Base-by-base conservation (phyloP, 1,284 basidiomycete genomes). In the Schizophyllum commune region DNA sequence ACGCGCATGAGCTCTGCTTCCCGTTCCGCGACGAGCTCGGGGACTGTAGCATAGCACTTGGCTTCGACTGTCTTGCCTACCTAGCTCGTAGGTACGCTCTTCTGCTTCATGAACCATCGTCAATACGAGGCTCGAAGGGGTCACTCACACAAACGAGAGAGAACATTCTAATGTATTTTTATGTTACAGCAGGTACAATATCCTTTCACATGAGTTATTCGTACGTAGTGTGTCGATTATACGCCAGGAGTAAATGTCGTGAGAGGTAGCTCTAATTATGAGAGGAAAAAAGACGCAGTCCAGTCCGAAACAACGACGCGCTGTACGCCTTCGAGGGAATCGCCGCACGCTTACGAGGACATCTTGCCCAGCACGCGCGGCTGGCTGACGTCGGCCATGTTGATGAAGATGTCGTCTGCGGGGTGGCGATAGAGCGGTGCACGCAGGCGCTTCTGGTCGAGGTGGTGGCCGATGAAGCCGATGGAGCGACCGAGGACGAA, bases 401-500 rank as follows among this genome's bases (percentile, higher is more conserved):
- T 90, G 80, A 89, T 89, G 73, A 90, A 90, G 76, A 91, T 90
- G 70, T 91, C 89, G 72, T 92, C 89, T 4, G 91, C 90, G 63
- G 92, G 92, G 75, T 94, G 92, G 68, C 94, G 88, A 85, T 96
- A 96, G 58, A 97, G 81, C 56, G 92, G 92, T 62, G 93, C 93
- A 70, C 91, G 89, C 71, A 96, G 85, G 68, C 94, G 84, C 84
- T 94, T 96, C 84, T 98, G 96, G 81, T 98, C 94, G 61, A 94
- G 85, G 73, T 93, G 92, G 78, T 94, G 92, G 52, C 93, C 93
- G 68, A 96, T 94, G 85, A 98, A 98, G 68, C 96, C 96, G 74
- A 98, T 98, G 72, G 91, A 94, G 68, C 96, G 92, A 61, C 96
- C 96, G 61, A 98, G 88, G 55, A 98, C 96, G 79, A 99, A 99